Base-by-base conservation (phyloP, 2,329 filamentous ascomycete genomes). In the Neofusicoccum ribis region DNA sequence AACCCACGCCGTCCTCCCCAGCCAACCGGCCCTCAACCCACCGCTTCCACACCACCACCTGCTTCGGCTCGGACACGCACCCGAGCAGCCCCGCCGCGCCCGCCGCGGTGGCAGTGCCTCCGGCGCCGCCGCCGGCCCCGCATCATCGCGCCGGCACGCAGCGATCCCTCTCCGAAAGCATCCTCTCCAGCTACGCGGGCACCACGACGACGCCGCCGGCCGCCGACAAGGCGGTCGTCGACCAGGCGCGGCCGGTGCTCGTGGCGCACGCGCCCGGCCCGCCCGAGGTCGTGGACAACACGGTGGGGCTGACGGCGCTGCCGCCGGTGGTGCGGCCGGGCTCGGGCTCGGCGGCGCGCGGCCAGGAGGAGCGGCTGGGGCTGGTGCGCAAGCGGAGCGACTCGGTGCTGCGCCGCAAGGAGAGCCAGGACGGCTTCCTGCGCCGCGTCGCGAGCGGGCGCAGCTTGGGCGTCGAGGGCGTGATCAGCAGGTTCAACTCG, bases 161-260 rank as follows among this genome's bases (percentile, higher is more conserved):
- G 50, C 72, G 72, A 14, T 72, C 70, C 46, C 69, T 72, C 64
- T 72, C 70, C 63, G 73, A 74, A 17, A 71, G 70, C 3, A 68
- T 68, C 34, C 67, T 74, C 23, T 63, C 70, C 12, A 67, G 68
- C 14, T 70, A 72, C 39, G 62, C 68, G 9, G 5, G 2, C 6
- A 52, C 62, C 14, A 65, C 67, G 8, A 60, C 65, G 11, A 65
- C 68, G 23, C 67, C 68, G 9, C 65, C 34, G 4, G 37, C 12
- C n/a, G 15, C 2, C n/a, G 15, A 17, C 50, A n/a, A 4, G 6
- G 8, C 43, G 6, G 37, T 39, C 5, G 9, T 14, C 37, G 37
- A 39, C 37, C 43, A 11, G n/a, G 43, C 14, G 43, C n/a, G 14
- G n/a, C 43, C 37, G 50, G 7, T 34, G 9, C 51, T 15, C 3